Percentiles rank a stretch among this genome's conserved stretches.
Evolutionary conservation across 805 yeast genomes (phyloP).

Genomic region (Maudiozyma bulderi): DNA sequence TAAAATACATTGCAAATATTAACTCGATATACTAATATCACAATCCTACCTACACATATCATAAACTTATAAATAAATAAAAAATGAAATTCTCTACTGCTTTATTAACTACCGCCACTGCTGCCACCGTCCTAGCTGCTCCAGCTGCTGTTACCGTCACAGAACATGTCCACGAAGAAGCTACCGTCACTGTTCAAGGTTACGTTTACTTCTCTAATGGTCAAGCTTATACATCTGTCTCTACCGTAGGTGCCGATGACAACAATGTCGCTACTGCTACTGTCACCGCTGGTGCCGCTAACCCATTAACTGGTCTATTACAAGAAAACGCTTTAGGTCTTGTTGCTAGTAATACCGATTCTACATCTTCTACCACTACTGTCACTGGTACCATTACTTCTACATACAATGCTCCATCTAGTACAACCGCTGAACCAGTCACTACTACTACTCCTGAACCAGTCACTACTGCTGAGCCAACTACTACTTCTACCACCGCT

Average conservation of each 20-base stretch:
- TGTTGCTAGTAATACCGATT: constrained; percentile 9
- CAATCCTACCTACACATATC: too few species aligned
- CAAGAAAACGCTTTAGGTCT: constrained; percentile 6
- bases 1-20: too few species aligned
- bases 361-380: constrained; percentile 25
- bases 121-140: constrained; percentile 12
- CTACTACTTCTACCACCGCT: constrained; percentile 5
- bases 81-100: constrained; percentile 20
- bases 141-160: constrained; percentile 24
- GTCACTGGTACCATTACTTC: constrained; percentile 23
- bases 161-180: constrained; percentile 19
- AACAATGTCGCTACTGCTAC: constrained; percentile 5
- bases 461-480: constrained; percentile 5
- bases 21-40: too few species aligned
- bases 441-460: constrained; percentile 4
- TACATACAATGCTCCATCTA: not conserved
- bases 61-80: not conserved
- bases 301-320: constrained; percentile 1
- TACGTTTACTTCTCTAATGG: constrained; percentile 20
- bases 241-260: constrained; percentile 6
- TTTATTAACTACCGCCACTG: constrained; percentile 12
- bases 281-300: constrained; percentile 7
- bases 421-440: not conserved
- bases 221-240: constrained; percentile 16
- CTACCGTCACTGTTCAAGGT: constrained; percentile 23